These are phyloP conservation scores for Thyridium curvatum DNA, from an alignment of 2,329 filamentous ascomycete genomes.

Conservation along the genomic window DNA sequence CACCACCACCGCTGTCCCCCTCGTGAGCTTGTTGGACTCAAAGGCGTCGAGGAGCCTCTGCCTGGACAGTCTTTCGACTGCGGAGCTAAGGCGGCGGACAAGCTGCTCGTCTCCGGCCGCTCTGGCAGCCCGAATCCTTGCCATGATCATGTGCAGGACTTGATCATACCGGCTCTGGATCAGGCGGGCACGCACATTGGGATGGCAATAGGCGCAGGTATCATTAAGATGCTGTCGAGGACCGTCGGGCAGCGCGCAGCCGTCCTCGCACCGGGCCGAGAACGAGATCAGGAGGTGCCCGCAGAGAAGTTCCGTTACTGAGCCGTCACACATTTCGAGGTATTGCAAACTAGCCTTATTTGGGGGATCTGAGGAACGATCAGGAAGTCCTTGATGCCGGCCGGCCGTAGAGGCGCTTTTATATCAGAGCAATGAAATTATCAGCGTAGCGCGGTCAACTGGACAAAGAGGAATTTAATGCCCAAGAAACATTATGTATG, in stretches of 20 bases:
- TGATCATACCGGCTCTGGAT: constrained; percentile 5
- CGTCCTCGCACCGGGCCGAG: constrained; percentile 6
- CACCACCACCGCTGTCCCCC: not conserved
- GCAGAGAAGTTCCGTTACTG: constrained; percentile 8
- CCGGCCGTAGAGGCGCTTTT: too few species aligned
- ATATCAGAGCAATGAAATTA: too few species aligned
- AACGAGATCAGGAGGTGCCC: constrained; percentile 10
- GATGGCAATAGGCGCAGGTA: constrained; percentile 11
- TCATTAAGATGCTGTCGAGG: constrained; percentile 6
- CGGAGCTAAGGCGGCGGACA: not conserved
- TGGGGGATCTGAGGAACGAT: too few species aligned
- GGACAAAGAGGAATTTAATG: too few species aligned
- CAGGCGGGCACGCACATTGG: constrained; percentile 3
- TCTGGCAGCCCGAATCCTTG: constrained; percentile 45
- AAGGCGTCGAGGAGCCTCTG: not conserved
- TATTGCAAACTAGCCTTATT: too few species aligned
- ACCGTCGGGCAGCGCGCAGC: constrained; percentile 6
- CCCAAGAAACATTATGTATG: too few species aligned
- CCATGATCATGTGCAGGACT: constrained; percentile 2
- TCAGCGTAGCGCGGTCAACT: too few species aligned
- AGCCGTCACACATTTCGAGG: constrained; percentile 9
- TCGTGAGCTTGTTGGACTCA: not conserved
- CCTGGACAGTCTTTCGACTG: not conserved
- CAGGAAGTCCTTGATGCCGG: too few species aligned
- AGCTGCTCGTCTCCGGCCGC: constrained; percentile 33